A percentile compares a stretch with the other conserved stretches of the same genome.
phyloP scores from a whole-genome alignment of 179 eudicot genomes.

The Dionaea muscipula region DNA sequence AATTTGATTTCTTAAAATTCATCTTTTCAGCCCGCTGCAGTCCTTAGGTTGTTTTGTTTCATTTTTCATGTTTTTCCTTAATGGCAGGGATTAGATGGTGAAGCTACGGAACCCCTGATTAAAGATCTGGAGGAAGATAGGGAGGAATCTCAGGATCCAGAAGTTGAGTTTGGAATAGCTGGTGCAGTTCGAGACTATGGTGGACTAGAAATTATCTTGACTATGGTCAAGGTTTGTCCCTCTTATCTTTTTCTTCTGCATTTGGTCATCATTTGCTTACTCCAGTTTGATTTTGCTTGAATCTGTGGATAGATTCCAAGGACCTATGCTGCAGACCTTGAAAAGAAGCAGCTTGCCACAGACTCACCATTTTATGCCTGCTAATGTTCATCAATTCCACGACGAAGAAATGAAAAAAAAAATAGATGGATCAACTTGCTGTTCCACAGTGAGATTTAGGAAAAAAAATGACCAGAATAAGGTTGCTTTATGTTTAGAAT shows the following conservation, averaged over 20 bases:
- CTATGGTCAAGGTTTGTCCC: conserved; percentile 67
- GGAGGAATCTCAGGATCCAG: conserved; percentile 99
- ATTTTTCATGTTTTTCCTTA: conserved; percentile 3
- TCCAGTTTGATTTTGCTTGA: too few species aligned
- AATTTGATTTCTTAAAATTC: not conserved
- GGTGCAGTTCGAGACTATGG: conserved; percentile 92
- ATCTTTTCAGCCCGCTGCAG: conserved; percentile 1
- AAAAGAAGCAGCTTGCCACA: too few species aligned
- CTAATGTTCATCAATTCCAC: too few species aligned
- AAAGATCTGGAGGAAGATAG: conserved; percentile 97
- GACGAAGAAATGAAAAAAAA: too few species aligned
- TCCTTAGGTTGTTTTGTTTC: not conserved
- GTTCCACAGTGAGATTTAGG: not conserved
- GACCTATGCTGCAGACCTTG: too few species aligned
- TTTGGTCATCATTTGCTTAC: too few species aligned
- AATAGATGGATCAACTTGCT: too few species aligned
- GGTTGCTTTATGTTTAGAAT: too few species aligned
- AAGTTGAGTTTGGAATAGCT: conserved; percentile 92
- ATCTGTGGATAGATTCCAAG: too few species aligned
- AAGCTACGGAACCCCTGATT: conserved; percentile 99
- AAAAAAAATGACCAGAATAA: too few species aligned
- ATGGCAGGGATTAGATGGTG: conserved; percentile 95
- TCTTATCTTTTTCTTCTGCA: not conserved
- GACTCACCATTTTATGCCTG: too few species aligned
- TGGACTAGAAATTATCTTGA: conserved; percentile 81